phyloP scores from a whole-genome alignment of 176 grass and related monocot species.

The Bromus sterilis region DNA sequence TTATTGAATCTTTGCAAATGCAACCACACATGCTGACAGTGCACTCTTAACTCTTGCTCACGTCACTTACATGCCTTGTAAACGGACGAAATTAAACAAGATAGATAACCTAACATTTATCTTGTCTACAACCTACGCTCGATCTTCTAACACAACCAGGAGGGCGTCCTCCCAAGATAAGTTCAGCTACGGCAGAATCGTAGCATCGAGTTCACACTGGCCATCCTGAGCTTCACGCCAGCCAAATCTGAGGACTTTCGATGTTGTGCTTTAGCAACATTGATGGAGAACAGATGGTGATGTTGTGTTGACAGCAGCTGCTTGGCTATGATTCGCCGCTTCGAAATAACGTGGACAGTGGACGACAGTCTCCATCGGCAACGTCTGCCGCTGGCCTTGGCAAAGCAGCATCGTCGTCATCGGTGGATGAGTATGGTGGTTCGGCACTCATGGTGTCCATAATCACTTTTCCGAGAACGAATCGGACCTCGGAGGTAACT shows the following conservation, averaged over 20 bases:
- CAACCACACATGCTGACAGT: background rate
- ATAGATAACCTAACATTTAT: background rate
- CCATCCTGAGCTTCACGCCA: background rate
- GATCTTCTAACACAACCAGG: background rate
- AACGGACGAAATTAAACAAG: background rate
- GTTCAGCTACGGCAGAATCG: background rate
- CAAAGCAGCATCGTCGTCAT: background rate
- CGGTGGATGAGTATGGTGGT: background rate
- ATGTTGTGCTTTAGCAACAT: background rate
- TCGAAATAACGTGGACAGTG: background rate
- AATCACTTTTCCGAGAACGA: conserved; percentile 68
- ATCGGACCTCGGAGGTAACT: conserved; percentile 46
- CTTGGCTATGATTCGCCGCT: background rate
- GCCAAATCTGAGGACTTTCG: background rate
- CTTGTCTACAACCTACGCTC: background rate
- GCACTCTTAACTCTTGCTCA: background rate
- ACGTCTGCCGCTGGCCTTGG: background rate
- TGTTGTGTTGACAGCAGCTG: background rate
- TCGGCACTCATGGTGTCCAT: conserved; percentile 48
- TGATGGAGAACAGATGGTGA: background rate
- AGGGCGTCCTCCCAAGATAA: background rate
- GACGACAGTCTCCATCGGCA: background rate
- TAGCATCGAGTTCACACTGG: background rate
- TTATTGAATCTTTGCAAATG: background rate
- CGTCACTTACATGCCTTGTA: background rate